Evolutionary conservation across 148 eudicot species (phyloP).

Genomic region (Camellia lanceoleosa): DNA sequence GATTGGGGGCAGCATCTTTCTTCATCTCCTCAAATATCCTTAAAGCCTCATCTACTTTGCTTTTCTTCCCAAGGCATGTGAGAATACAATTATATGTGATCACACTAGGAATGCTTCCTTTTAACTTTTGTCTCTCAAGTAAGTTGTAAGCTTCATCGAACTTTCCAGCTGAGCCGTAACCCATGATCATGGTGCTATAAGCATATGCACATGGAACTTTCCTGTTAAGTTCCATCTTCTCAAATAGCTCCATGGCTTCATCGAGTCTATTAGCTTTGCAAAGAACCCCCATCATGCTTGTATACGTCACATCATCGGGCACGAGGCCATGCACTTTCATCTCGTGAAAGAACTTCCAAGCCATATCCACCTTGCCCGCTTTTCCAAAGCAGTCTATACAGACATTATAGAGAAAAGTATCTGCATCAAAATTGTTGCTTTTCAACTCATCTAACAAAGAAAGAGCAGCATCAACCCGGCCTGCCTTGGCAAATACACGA

Average conservation of each 20-base stretch:
- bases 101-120: conserved; percentile 84
- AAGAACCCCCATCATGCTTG: conserved; percentile 88
- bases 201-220: conserved; percentile 97
- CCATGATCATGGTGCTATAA: conserved; percentile 97
- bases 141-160: conserved; percentile 74
- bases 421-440: conserved; percentile 67
- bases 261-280: conserved; percentile 68
- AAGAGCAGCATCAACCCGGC: conserved; percentile 80
- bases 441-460: conserved; percentile 83
- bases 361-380: conserved; percentile 92
- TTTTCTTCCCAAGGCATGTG: conserved; percentile 80
- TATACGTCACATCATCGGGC: conserved; percentile 90
- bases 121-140: conserved; percentile 80
- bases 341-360: conserved; percentile 99
- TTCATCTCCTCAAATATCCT: conserved; percentile 66
- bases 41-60: conserved; percentile 66
- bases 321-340: conserved; percentile 63
- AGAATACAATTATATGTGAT: conserved; percentile 84
- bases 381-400: conserved; percentile 94
- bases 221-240: conserved; percentile 70
- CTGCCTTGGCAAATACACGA: conserved; percentile 76
- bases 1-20: conserved; percentile 75
- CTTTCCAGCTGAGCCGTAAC: conserved; percentile 82
- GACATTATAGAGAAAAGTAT: conserved; percentile 82
- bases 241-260: conserved; percentile 86